phyloP scores from a whole-genome alignment of 768 basidiomycete species.

The Tubosaeta brunneosetosa region DNA sequence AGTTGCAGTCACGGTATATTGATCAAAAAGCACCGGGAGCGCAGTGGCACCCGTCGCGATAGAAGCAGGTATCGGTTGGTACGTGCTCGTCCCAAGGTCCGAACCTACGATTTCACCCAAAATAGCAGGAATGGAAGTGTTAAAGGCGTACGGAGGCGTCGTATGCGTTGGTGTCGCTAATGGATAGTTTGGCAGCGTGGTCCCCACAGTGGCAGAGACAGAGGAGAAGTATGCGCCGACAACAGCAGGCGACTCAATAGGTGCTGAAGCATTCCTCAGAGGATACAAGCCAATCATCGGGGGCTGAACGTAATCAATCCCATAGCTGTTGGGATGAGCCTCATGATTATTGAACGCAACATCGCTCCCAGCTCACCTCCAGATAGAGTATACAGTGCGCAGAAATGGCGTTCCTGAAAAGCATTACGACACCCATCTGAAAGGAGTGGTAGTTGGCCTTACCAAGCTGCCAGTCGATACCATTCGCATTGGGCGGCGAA shows the following conservation, averaged over 20 bases:
- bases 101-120: constrained; percentile 53
- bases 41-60: constrained; percentile 44
- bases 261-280: constrained; percentile 42
- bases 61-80: constrained; percentile 51
- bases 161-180: constrained; percentile 60
- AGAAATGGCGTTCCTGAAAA: constrained; percentile 58
- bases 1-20: constrained; percentile 55
- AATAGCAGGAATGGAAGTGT: constrained; percentile 55
- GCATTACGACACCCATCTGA: background rate
- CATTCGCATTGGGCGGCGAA: constrained; percentile 59
- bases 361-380: constrained; percentile 44
- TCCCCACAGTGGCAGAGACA: constrained; percentile 57
- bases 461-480: constrained; percentile 84
- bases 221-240: constrained; percentile 55
- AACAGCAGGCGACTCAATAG: constrained; percentile 36
- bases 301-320: constrained; percentile 67
- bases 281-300: constrained; percentile 78
- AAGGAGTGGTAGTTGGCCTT: background rate
- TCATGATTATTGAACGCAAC: background rate
- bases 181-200: constrained; percentile 68
- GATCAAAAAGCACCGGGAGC: constrained; percentile 51
- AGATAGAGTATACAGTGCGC: constrained; percentile 73
- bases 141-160: constrained; percentile 63
- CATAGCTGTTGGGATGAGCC: constrained; percentile 45
- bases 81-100: constrained; percentile 70